Conservation (phyloP, 2,329 filamentous ascomycete genomes). For the Pseudogymnoascus sp. region DNA sequence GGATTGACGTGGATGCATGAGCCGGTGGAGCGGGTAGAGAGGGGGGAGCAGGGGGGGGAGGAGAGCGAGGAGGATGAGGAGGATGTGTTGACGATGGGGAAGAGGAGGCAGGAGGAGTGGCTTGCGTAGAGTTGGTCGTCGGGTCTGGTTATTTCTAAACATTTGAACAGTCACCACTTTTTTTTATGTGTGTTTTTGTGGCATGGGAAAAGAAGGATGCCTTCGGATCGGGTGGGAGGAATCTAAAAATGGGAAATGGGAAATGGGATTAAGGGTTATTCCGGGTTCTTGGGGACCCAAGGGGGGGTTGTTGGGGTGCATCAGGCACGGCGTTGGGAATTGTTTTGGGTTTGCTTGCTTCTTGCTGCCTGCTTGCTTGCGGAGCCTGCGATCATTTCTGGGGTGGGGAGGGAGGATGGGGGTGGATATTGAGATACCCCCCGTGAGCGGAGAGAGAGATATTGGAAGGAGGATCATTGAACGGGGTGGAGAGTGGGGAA, state of each 20-base stretch:
- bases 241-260: not conserved
- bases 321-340: not conserved
- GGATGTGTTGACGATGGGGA: conserved; percentile 23
- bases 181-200: too few species aligned
- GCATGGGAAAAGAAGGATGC: not conserved
- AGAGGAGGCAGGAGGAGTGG: conserved; percentile 26
- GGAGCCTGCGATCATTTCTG: not conserved
- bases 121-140: conserved; percentile 12
- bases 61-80: conserved; percentile 43
- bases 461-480: not conserved
- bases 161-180: too few species aligned
- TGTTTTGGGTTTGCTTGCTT: not conserved
- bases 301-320: not conserved
- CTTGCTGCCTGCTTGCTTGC: not conserved
- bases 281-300: too few species aligned
- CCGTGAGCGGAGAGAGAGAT: not conserved
- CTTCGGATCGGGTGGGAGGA: not conserved
- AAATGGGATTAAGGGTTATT: not conserved
- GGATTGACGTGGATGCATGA: conserved; percentile 85
- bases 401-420: not conserved
- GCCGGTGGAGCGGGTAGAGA: conserved; percentile 28
- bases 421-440: not conserved
- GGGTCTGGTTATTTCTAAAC: too few species aligned
- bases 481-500: not conserved
- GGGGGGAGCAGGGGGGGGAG: conserved; percentile 31